These are phyloP conservation scores for Aspergillus sclerotialis DNA, from an alignment of 2,329 filamentous ascomycete genomes.

Conservation along the genomic window DNA sequence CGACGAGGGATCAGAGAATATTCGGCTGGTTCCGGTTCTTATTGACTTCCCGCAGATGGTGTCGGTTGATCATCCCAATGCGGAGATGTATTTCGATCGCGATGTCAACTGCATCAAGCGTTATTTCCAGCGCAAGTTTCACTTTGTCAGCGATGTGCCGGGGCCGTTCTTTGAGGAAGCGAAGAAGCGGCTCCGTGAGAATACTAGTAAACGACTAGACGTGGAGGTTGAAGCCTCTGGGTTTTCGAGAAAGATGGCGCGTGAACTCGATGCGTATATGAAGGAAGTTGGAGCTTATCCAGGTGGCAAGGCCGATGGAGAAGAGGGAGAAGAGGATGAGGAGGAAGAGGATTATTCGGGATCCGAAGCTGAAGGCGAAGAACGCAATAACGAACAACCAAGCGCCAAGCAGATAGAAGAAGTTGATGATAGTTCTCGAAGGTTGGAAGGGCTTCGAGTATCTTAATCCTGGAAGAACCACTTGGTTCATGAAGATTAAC, in stretches of 20 bases:
- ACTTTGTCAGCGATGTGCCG: slow-evolving; percentile 72
- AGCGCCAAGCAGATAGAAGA: slow-evolving; percentile 4
- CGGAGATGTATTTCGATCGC: slow-evolving; percentile 94
- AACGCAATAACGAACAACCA: slow-evolving; percentile 15
- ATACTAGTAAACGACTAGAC: slow-evolving; percentile 66
- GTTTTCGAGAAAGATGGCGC: slow-evolving; percentile 94
- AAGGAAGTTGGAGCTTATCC: slow-evolving; percentile 59
- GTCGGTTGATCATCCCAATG: slow-evolving; percentile 87
- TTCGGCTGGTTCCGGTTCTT: slow-evolving; percentile 67
- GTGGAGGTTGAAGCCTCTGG: slow-evolving; percentile 86
- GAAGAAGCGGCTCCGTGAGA: slow-evolving; percentile 60
- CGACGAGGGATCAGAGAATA: slow-evolving; percentile 21
- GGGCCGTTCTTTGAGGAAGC: slow-evolving; percentile 84
- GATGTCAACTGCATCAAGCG: slow-evolving; percentile 93
- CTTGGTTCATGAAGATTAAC: slow-evolving; percentile 2
- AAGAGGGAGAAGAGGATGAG: slow-evolving; percentile 35
- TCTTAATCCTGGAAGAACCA: slow-evolving; percentile 16
- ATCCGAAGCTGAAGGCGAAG: slow-evolving; percentile 28
- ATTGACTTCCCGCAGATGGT: slow-evolving; percentile 99
- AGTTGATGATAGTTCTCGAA: slow-evolving; percentile 21
- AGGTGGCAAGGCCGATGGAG: slow-evolving; percentile 36
- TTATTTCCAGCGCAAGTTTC: slow-evolving; percentile 84
- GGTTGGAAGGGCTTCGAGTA: slow-evolving; percentile 25
- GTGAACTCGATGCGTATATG: slow-evolving; percentile 87
- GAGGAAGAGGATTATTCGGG: slow-evolving; percentile 19